These are phyloP conservation scores for Tripterygium wilfordii DNA, from an alignment of 177 flowering plant species.

Conservation along the genomic window DNA sequence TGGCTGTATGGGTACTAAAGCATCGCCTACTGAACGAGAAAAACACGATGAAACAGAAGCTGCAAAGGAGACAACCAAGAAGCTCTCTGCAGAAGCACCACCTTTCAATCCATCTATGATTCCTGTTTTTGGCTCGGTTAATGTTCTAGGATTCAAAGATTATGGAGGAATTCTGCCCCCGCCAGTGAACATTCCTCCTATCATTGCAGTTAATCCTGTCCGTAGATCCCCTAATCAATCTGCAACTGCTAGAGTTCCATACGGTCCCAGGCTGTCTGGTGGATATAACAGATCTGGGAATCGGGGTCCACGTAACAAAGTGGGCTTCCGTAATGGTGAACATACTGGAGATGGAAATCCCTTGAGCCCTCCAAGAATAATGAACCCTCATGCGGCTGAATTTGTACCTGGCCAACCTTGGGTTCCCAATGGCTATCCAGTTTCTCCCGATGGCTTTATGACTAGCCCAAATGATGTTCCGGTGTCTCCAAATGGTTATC, in stretches of 20 bases:
- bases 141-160: slow-evolving; percentile 58
- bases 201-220: slow-evolving; percentile 58
- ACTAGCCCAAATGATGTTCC: slow-evolving; percentile 37
- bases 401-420: slow-evolving; percentile 87
- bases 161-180: slow-evolving; percentile 80
- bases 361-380: slow-evolving; percentile 52
- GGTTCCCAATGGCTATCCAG: slow-evolving; percentile 62
- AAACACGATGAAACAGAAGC: slow-evolving; percentile 47
- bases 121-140: slow-evolving; percentile 66
- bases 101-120: slow-evolving; percentile 73
- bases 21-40: slow-evolving; percentile 29
- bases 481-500: slow-evolving; percentile 32
- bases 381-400: slow-evolving; percentile 93
- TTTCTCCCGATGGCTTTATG: slow-evolving; percentile 42
- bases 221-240: slow-evolving; percentile 87
- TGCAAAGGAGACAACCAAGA: slow-evolving; percentile 61
- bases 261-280: slow-evolving; percentile 86
- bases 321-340: slow-evolving; percentile 43
- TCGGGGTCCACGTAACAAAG: slow-evolving; percentile 53
- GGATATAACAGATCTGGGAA: slow-evolving; percentile 63
- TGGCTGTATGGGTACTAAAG: slow-evolving; percentile 19
- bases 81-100: slow-evolving; percentile 89
- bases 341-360: slow-evolving; percentile 42
- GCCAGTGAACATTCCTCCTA: slow-evolving; percentile 65
- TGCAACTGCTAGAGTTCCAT: slow-evolving; percentile 83